Percentiles rank a stretch among this genome's conserved stretches.
These are phyloP conservation scores for Penicillium mononematosum DNA, from an alignment of 495 filamentous ascomycete species.

Conservation along the genomic window DNA sequence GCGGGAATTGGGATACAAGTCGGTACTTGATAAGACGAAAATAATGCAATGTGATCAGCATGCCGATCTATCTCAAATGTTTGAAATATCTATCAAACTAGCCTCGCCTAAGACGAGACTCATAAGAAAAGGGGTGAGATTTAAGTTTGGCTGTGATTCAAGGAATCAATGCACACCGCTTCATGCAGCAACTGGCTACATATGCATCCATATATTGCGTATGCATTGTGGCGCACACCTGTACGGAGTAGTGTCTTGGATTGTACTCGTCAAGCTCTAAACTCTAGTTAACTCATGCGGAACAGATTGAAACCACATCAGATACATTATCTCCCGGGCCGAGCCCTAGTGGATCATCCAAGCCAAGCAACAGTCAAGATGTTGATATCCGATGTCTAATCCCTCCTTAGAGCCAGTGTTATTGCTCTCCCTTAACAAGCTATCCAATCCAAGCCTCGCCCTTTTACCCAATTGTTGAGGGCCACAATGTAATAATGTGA, in stretches of 20 bases:
- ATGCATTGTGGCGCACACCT: too few relatives aligned
- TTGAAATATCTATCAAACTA: not conserved
- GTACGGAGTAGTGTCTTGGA: too few relatives aligned
- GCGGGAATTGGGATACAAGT: not conserved
- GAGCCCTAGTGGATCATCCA: not conserved
- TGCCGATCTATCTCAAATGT: not conserved
- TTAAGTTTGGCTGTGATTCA: conserved; percentile 3
- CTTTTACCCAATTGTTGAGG: not conserved
- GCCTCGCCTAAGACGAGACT: not conserved
- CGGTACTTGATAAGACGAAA: not conserved
- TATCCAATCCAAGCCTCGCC: not conserved
- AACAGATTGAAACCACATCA: too few relatives aligned
- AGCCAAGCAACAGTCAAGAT: too few relatives aligned
- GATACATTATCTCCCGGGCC: not conserved
- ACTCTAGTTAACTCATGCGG: too few relatives aligned
- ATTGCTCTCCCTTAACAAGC: not conserved
- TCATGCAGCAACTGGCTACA: conserved; percentile 8
- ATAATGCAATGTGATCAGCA: not conserved
- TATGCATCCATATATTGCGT: not conserved
- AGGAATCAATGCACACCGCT: conserved; percentile 10
- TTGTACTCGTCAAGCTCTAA: too few relatives aligned
- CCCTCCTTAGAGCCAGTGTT: not conserved
- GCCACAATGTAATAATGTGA: conserved; percentile 1
- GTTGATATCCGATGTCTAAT: not conserved
- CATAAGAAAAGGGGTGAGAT: not conserved